Percentiles rank a stretch among this genome's conserved stretches.
These are phyloP conservation scores for Dioscorea alata DNA, from an alignment of 106 monocot species.

Conservation along the genomic window DNA sequence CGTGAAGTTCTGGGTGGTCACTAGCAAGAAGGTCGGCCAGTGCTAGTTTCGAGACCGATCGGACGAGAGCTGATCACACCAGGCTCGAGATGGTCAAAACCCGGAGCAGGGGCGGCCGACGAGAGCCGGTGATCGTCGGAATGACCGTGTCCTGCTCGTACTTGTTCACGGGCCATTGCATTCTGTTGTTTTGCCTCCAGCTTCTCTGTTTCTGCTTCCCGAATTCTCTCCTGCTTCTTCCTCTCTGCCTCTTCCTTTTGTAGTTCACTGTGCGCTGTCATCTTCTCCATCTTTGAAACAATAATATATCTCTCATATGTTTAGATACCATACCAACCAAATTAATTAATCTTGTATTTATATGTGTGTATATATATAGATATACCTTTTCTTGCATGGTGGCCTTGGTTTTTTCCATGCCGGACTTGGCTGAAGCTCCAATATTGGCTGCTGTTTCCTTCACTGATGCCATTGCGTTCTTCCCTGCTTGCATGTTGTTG, in stretches of 20 bases:
- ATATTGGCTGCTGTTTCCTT: conserved; percentile 49
- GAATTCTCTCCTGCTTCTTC: conserved; percentile 25
- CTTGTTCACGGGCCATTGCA: conserved; percentile 7
- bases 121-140: not conserved
- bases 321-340: no score
- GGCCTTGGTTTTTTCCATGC: conserved; percentile 76
- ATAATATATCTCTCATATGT: not conserved
- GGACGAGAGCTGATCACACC: conserved; percentile 15
- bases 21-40: conserved; percentile 18
- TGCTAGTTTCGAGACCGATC: conserved; percentile 11
- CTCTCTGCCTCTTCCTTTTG: conserved; percentile 54
- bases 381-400: conserved; percentile 44
- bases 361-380: not conserved
- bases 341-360: no score
- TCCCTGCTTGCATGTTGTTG: conserved; percentile 38
- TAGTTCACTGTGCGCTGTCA: conserved; percentile 26
- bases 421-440: conserved; percentile 52
- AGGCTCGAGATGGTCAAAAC: conserved; percentile 7
- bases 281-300: conserved; percentile 42
- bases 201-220: conserved; percentile 25
- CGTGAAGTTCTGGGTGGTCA: not conserved
- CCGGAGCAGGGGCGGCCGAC: not conserved
- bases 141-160: not conserved
- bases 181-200: conserved; percentile 17
- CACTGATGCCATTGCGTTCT: conserved; percentile 27